Conservation (phyloP, 371 early-diverging fungal genomes). For the Aphelidium insulamus region DNA sequence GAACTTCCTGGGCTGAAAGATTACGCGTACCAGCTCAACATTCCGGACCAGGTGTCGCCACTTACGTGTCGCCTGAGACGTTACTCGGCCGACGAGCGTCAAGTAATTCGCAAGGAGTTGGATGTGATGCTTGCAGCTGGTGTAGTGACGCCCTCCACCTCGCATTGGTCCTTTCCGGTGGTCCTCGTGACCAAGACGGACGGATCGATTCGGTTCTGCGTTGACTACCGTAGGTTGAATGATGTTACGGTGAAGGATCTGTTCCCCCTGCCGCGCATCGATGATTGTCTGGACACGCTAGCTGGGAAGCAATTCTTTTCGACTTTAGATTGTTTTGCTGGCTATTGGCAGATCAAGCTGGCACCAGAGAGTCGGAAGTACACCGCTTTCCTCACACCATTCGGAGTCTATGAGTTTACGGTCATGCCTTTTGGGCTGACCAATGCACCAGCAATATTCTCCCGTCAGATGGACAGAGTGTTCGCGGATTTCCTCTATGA, state of each 20-base stretch:
- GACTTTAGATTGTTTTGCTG: conserved; percentile 13
- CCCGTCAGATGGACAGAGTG: conserved; percentile 11
- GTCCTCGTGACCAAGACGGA: conserved; percentile 10
- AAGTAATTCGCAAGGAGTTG: conserved; percentile 3
- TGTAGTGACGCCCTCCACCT: conserved; percentile 5
- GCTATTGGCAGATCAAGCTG: conserved; percentile 17
- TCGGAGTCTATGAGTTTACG: conserved; percentile 10
- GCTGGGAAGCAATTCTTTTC: conserved; percentile 8
- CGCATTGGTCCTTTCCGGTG: conserved; percentile 12
- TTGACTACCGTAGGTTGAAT: conserved; percentile 17
- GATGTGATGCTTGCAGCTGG: conserved; percentile 7
- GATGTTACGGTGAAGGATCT: conserved; percentile 9
- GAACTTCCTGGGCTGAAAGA: no score
- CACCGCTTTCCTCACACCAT: conserved; percentile 12
- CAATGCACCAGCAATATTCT: conserved; percentile 14
- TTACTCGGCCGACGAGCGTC: conserved; percentile 1
- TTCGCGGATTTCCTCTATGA: conserved; percentile 8
- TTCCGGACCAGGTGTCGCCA: conserved; percentile 1
- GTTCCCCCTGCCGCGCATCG: conserved; percentile 15
- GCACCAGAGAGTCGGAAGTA: conserved; percentile 6
- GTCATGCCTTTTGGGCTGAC: conserved; percentile 14
- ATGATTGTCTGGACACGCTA: conserved; percentile 11
- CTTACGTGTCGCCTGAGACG: conserved; percentile 1
- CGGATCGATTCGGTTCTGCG: conserved; percentile 12
- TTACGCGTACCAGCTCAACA: no score